A percentile compares a stretch with the other conserved stretches of the same genome.
These are phyloP conservation scores for Saccharum spontaneum DNA, from an alignment of 176 grass and related monocot genomes.

Conservation along the genomic window DNA sequence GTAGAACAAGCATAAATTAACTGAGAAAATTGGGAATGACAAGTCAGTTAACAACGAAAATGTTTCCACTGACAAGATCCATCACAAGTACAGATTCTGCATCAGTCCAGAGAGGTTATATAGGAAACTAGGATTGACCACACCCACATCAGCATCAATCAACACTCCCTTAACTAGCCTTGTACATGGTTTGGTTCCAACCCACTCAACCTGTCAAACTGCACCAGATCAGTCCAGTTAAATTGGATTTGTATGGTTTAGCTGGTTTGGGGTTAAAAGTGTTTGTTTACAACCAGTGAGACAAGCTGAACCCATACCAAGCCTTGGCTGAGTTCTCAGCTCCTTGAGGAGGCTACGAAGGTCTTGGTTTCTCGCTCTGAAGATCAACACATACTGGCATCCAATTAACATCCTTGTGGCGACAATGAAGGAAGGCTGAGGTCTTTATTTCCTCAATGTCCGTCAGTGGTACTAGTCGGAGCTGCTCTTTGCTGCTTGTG, in stretches of 20 bases:
- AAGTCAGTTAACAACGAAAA: background rate
- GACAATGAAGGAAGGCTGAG: background rate
- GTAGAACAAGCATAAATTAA: background rate
- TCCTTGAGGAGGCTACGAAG: background rate
- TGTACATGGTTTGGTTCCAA: background rate
- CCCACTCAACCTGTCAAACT: background rate
- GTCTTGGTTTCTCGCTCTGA: background rate
- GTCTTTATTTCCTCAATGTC: background rate
- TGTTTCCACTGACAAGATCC: background rate
- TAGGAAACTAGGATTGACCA: background rate
- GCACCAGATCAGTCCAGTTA: background rate
- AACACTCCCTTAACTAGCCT: background rate
- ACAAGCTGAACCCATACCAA: background rate
- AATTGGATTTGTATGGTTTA: background rate
- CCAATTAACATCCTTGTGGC: background rate
- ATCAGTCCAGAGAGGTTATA: background rate
- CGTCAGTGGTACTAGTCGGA: background rate
- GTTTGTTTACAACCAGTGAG: background rate
- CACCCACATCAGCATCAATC: background rate
- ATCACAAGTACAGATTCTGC: background rate
- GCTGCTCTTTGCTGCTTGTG: too few species aligned
- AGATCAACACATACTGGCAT: background rate
- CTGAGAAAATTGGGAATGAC: background rate
- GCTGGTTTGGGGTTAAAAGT: background rate
- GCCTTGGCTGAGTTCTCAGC: background rate